phyloP scores from a whole-genome alignment of 768 basidiomycete species.

The Phaffia tasmanica region DNA sequence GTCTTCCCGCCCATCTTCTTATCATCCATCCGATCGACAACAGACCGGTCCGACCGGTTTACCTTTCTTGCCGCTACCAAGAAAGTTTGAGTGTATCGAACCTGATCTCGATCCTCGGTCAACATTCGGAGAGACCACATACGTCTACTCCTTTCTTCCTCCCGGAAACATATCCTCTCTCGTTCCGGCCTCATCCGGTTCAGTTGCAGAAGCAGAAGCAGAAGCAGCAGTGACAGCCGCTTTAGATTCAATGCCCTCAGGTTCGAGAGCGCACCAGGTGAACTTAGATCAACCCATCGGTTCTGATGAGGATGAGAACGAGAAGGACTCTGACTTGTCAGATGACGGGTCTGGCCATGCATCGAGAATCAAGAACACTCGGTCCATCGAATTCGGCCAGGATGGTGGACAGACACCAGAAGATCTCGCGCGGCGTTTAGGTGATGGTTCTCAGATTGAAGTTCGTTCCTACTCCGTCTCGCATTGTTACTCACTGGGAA shows the following conservation, averaged over 20 bases:
- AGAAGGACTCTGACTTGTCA: background rate
- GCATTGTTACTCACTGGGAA: background rate
- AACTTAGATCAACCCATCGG: background rate
- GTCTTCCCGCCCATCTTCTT: no score
- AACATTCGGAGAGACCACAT: background rate
- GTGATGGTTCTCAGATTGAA: no score
- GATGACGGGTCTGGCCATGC: background rate
- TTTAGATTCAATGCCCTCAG: background rate
- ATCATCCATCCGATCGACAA: no score
- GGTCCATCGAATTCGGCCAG: no score
- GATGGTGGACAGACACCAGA: no score
- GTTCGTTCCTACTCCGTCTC: no score
- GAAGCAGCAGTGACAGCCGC: background rate
- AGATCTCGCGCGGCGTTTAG: no score
- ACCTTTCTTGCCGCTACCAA: no score
- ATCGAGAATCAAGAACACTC: no score
- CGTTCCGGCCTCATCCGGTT: background rate
- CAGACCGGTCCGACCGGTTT: no score
- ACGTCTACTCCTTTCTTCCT: conserved; percentile 3
- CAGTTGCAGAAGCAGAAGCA: background rate
- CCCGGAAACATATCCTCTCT: background rate
- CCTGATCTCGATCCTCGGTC: conserved; percentile 3
- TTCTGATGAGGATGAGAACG: background rate
- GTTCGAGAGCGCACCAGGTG: background rate
- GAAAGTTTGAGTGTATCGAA: background rate